Evolutionary conservation across 192 early-diverging fungal species (phyloP).

Genomic region (Paraglomus brasilianum): DNA sequence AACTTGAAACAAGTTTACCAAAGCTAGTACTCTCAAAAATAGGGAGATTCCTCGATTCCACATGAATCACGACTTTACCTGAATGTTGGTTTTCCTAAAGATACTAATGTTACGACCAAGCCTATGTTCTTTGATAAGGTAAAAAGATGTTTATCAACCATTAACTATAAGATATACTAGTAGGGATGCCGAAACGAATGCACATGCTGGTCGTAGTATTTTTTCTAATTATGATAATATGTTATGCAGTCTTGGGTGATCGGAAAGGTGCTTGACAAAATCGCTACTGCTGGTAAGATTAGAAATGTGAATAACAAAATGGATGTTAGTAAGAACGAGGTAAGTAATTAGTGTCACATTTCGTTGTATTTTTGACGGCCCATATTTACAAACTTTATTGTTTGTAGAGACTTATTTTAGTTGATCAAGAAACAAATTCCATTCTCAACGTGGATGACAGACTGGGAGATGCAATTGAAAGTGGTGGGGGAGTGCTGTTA

Average conservation of each 20-base stretch:
- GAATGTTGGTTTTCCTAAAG: slow-evolving; percentile 29
- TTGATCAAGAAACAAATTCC: slow-evolving; percentile 10
- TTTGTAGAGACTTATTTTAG: slow-evolving; percentile 2
- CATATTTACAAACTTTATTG: neutral
- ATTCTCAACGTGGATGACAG: slow-evolving; percentile 2
- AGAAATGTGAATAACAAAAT: slow-evolving; percentile 34
- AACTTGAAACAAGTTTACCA: neutral
- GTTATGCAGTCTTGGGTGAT: slow-evolving; percentile 25
- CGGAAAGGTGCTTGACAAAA: slow-evolving; percentile 34
- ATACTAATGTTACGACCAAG: neutral
- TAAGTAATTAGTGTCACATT: neutral
- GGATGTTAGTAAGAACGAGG: slow-evolving; percentile 20
- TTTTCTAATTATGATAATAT: neutral
- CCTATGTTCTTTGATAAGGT: slow-evolving; percentile 41
- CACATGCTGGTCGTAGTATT: neutral
- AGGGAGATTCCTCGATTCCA: slow-evolving; percentile 33
- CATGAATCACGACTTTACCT: slow-evolving; percentile 30
- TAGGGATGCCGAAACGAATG: too few relatives aligned
- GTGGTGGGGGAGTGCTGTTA: slow-evolving; percentile 13
- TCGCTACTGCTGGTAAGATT: slow-evolving; percentile 29
- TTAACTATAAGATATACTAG: too few relatives aligned
- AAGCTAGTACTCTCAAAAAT: neutral
- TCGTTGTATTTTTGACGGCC: neutral
- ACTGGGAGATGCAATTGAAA: slow-evolving; percentile 20
- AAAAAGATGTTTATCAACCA: neutral